Evolutionary conservation across 1,284 basidiomycete genomes (phyloP).

Genomic region (Vanrija sp.): DNA sequence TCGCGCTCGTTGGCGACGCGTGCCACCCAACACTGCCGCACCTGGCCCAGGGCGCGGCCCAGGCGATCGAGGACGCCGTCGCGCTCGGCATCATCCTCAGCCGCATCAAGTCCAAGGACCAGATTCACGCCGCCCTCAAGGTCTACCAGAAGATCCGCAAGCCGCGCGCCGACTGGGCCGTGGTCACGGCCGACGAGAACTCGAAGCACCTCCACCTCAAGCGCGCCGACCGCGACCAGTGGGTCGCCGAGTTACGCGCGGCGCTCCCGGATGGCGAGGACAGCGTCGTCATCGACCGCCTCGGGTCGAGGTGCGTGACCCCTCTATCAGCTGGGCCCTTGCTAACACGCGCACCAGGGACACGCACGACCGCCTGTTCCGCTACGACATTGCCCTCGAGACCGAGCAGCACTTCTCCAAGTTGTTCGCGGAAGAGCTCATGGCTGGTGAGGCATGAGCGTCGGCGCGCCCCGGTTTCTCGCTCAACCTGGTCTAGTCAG

Average conservation of each 20-base stretch:
- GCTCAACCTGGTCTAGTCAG: too few species aligned
- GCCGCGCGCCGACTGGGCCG: slow-evolving; percentile 43
- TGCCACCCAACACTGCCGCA: slow-evolving; percentile 43
- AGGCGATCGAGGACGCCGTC: slow-evolving; percentile 47
- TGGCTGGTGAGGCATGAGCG: neutral
- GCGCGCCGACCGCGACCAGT: slow-evolving; percentile 24
- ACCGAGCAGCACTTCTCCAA: slow-evolving; percentile 4
- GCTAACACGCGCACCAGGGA: slow-evolving; percentile 1
- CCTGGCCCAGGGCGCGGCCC: slow-evolving; percentile 45
- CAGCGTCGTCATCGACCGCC: slow-evolving; percentile 50
- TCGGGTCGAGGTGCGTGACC: neutral
- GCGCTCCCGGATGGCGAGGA: slow-evolving; percentile 19
- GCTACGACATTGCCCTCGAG: slow-evolving; percentile 17
- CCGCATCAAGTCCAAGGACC: slow-evolving; percentile 35
- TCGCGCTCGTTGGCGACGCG: slow-evolving; percentile 33
- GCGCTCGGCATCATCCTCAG: slow-evolving; percentile 40
- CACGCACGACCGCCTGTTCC: slow-evolving; percentile 18
- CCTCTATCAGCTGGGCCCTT: neutral
- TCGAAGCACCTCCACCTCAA: slow-evolving; percentile 40
- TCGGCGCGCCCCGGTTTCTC: too few species aligned
- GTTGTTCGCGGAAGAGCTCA: slow-evolving; percentile 8
- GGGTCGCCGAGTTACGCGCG: slow-evolving; percentile 22
- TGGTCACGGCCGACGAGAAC: slow-evolving; percentile 39
- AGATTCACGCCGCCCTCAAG: slow-evolving; percentile 36
- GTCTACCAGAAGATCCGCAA: slow-evolving; percentile 46